Evolutionary conservation across 2,329 filamentous ascomycete genomes (phyloP), one percentile per base, ranked within the genome.

Genomic region (Dothideomycetidae sp.): DNA sequence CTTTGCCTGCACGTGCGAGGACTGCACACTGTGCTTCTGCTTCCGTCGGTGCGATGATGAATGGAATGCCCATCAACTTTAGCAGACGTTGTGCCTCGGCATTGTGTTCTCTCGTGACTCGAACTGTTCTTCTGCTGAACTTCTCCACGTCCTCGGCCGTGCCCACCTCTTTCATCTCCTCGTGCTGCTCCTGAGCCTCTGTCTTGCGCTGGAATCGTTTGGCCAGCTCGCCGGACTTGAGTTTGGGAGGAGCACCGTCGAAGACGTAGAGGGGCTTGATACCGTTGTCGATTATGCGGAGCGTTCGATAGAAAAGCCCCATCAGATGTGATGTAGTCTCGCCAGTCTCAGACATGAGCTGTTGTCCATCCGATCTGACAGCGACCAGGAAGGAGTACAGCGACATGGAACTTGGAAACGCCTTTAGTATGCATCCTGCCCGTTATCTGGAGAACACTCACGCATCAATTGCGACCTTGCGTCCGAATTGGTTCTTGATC

Each of bases 191-290:
- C 35, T 75, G 81, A 5, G 90, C 90, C 58, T 94, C 86, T 36
- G 83, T 76, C 63, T 96, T 98, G 51, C 90, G 81, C 60, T 92
- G 83, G 57, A 92, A 92, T 44, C 90, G 85, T 62, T 93, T 93
- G 31, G 90, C 90, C 40, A 98, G 69, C 63, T 98, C 90, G 45
- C 90, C 90, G 0, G 85, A 93, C 64, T 98, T 98, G 56, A 98
- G 77, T 59, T 94, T 96, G 1, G 90, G 90, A 12, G 90, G 90
- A 7, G 86, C 85, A 41, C 90, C 90, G 51, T 98, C 90, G 57
- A 98, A 98, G 41, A 98, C 88, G 59, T 93, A 98, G 48, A 98
- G 73, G 1, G 90, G 90, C 58, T 98, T 98, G 66, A 98, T 96
- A 41, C 90, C 90, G 52, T 94, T 96, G 62, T 98, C 90, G 53